Base-by-base conservation (phyloP, 169 alveolate species). In the Eimeria praecox region DNA sequence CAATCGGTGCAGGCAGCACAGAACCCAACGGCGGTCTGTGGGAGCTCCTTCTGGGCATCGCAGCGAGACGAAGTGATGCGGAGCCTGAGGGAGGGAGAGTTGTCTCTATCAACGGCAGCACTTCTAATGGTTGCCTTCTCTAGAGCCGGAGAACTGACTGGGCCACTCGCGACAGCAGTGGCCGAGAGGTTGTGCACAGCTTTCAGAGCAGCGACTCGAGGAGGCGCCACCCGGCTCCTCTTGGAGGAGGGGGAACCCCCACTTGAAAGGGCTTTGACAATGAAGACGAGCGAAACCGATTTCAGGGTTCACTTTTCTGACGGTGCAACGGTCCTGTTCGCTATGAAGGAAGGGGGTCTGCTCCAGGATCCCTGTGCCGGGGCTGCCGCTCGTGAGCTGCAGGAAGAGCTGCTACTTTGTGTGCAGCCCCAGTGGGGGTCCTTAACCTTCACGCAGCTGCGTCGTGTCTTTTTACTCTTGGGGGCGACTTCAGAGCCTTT, bases 401-500 rank as follows among this genome's bases (percentile, higher is more conserved):
- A 56, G 62, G 82, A 62, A 10, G 82, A 33, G 64, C 40, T 86
- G 80, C 30, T 86, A n/a, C 14, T 38, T 14, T 86, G 82, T n/a
- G 40, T 86, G 62, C 93, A 86, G 82, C 69, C 62, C 42, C 93
- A 86, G 93, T 59, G 93, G 77, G 18, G 24, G 27, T 54, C 62
- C 40, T 8, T 62, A 46, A 86, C 93, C 44, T 86, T 86, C 93
- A 24, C 44, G 27, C 46, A 86, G 82, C 46, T 86, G 64, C 93
- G 93, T n/a, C 93, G 93, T 40, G 38, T 62, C 10, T 30, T 86
- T 30, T 46, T 86, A 59, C 93, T 86, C 12, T 30, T 86, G 82
- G 93, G 93, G 24, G 93, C 80, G 12, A 86, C 82, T 24, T 80
- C 82, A 10, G 93, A 86, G 80, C 82, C 80, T 10, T 46, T 86